Evolutionary conservation across 2,329 filamentous ascomycete genomes (phyloP).

Genomic region (Colletotrichum magnum): DNA sequence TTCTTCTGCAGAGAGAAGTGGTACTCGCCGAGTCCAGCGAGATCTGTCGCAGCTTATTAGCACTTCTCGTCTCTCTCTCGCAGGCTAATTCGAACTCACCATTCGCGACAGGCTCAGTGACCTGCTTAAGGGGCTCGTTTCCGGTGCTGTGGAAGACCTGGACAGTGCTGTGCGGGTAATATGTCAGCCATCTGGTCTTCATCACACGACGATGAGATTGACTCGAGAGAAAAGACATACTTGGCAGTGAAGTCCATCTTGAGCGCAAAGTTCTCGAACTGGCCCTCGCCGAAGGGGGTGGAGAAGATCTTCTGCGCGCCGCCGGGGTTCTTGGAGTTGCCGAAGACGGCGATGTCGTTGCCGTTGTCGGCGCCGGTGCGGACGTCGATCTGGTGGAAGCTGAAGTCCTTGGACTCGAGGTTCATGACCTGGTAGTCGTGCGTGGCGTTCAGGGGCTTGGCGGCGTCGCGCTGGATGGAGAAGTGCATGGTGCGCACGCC

Average conservation of each 20-base stretch:
- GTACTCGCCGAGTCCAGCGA: constrained; percentile 58
- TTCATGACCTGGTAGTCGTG: constrained; percentile 58
- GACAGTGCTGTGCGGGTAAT: constrained; percentile 45
- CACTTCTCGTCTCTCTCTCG: not conserved
- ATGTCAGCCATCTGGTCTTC: not conserved
- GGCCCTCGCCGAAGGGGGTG: constrained; percentile 36
- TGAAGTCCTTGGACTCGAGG: constrained; percentile 42
- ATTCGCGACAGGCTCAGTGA: constrained; percentile 52
- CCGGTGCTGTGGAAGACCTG: constrained; percentile 60
- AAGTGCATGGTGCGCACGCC: constrained; percentile 63
- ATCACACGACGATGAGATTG: constrained; percentile 6
- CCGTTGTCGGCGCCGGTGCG: constrained; percentile 53
- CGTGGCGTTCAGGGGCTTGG: constrained; percentile 58
- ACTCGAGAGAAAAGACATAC: constrained; percentile 20
- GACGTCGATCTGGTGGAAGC: constrained; percentile 39
- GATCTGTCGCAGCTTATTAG: constrained; percentile 19
- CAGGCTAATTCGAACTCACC: constrained; percentile 45
- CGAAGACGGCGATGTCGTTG: constrained; percentile 43
- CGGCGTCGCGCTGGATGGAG: constrained; percentile 57
- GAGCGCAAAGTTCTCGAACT: constrained; percentile 39
- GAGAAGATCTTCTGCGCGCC: constrained; percentile 32
- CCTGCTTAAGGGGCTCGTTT: constrained; percentile 51
- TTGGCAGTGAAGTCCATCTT: constrained; percentile 39
- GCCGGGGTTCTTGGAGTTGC: constrained; percentile 33
- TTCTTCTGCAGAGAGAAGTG: constrained; percentile 63